A percentile compares a stretch with the other conserved stretches of the same genome.
Evolutionary conservation across 192 early-diverging fungal species (phyloP).

Genomic region (Linderina pennispora): DNA sequence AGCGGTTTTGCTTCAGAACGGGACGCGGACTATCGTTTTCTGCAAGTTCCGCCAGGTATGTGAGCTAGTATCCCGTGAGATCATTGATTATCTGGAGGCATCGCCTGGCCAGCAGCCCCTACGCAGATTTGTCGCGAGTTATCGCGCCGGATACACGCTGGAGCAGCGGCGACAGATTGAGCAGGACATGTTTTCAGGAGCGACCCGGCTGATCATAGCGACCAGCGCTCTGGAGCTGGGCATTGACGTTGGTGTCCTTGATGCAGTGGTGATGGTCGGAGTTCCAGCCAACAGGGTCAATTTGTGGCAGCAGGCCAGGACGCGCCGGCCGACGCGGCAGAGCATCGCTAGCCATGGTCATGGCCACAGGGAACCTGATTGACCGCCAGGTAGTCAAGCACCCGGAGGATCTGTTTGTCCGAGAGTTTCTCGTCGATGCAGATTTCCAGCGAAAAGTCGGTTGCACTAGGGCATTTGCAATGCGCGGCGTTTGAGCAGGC

Average conservation of each 20-base stretch:
- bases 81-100: conserved; percentile 3
- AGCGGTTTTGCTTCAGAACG: conserved; percentile 19
- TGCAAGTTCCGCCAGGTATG: conserved; percentile 47
- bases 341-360: conserved; percentile 57
- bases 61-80: conserved; percentile 39
- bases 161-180: conserved; percentile 66
- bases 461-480: conserved; percentile 54
- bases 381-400: conserved; percentile 48
- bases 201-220: conserved; percentile 56
- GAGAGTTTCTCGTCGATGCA: conserved; percentile 24
- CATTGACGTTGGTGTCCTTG: conserved; percentile 67
- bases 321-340: conserved; percentile 61
- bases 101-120: background rate
- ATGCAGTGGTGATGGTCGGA: conserved; percentile 71
- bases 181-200: conserved; percentile 56
- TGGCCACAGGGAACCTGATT: conserved; percentile 47
- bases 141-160: conserved; percentile 69
- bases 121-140: conserved; percentile 48
- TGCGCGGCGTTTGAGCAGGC: conserved; percentile 67
- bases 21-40: conserved; percentile 49
- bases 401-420: conserved; percentile 50
- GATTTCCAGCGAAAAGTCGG: conserved; percentile 36
- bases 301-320: conserved; percentile 69
- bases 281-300: conserved; percentile 41
- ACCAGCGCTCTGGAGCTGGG: conserved; percentile 83